Evolutionary conservation across 2,329 filamentous ascomycete genomes (phyloP).

Genomic region (Beauveria sp.): DNA sequence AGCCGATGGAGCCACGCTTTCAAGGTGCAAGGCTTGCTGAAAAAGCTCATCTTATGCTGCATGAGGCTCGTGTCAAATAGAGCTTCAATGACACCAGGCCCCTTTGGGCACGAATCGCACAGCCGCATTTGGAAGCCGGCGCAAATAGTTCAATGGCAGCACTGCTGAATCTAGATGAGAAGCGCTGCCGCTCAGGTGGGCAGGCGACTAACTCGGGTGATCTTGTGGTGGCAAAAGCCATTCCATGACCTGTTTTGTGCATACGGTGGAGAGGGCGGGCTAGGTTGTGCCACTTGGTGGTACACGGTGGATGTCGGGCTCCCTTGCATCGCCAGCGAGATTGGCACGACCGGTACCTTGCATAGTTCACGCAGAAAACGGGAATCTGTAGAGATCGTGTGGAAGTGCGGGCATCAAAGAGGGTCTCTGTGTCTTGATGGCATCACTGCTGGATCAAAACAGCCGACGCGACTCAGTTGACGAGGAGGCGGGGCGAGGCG

Average conservation of each 20-base stretch:
- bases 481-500: not conserved
- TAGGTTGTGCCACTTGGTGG: conserved; percentile 8
- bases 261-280: conserved; percentile 1
- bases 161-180: not conserved
- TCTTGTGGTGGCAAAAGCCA: conserved; percentile 2
- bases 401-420: not conserved
- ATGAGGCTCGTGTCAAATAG: not conserved
- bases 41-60: not conserved
- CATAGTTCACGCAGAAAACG: conserved; percentile 6
- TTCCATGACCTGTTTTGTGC: not conserved
- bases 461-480: not conserved
- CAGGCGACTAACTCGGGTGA: not conserved
- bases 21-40: not conserved
- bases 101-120: not conserved
- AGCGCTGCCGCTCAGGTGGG: not conserved
- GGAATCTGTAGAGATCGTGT: conserved; percentile 2
- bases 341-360: conserved; percentile 1
- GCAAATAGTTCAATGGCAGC: conserved; percentile 1
- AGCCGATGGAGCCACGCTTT: not conserved
- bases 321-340: conserved; percentile 9
- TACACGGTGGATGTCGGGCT: not conserved
- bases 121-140: not conserved
- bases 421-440: not conserved
- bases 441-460: conserved; percentile 9
- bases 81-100: not conserved